phyloP scores from a whole-genome alignment of 1,284 basidiomycete genomes.

The Microbotryomycetes sp. region DNA sequence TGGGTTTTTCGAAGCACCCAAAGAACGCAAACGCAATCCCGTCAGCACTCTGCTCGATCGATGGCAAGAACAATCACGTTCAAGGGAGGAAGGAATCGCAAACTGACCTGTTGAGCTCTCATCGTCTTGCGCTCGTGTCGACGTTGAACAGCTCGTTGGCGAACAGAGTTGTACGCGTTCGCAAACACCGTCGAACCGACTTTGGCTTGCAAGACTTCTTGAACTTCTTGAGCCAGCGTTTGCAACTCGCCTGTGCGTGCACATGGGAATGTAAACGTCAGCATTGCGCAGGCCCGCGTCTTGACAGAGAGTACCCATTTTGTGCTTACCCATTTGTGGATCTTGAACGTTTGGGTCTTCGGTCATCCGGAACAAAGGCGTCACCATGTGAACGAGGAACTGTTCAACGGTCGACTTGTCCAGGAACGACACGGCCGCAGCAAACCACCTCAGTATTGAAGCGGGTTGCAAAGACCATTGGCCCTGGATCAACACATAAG shows the following conservation, averaged over 20 bases:
- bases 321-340: constrained; percentile 67
- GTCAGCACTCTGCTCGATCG: too few relatives aligned
- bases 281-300: too few relatives aligned
- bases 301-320: too few relatives aligned
- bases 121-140: constrained; percentile 65
- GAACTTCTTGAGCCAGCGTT: constrained; percentile 71
- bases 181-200: constrained; percentile 79
- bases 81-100: constrained; percentile 5
- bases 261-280: background rate
- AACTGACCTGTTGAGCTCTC: constrained; percentile 53
- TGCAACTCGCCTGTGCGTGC: constrained; percentile 65
- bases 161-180: constrained; percentile 65
- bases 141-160: constrained; percentile 60
- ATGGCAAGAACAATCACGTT: background rate
- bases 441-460: constrained; percentile 85
- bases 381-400: constrained; percentile 76
- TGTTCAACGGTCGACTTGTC: constrained; percentile 51
- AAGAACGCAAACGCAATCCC: background rate
- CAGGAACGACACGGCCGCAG: constrained; percentile 74
- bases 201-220: constrained; percentile 77
- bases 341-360: constrained; percentile 73
- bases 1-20: constrained; percentile 37
- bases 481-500: constrained; percentile 38
- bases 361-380: constrained; percentile 74
- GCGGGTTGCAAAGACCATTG: constrained; percentile 74